Conservation (phyloP, 768 basidiomycete genomes). For the Suillus subluteus region DNA sequence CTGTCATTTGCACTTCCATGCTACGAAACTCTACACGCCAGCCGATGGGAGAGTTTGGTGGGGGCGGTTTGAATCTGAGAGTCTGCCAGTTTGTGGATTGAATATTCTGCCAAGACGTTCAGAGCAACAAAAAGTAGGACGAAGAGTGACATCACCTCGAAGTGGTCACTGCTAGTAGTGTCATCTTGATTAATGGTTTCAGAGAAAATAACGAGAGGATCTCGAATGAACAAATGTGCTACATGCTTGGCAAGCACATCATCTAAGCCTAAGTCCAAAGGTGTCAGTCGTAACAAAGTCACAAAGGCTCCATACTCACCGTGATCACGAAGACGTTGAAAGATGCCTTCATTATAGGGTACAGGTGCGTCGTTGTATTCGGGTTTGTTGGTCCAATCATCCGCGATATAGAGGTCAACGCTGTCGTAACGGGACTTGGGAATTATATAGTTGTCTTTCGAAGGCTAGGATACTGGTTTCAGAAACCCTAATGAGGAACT, state of each 20-base stretch:
- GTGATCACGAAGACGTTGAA: conserved; percentile 70
- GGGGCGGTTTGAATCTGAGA: conserved; percentile 96
- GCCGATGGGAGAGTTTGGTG: conserved; percentile 88
- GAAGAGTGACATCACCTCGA: conserved; percentile 64
- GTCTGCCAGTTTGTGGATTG: conserved; percentile 99
- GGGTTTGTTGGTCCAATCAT: conserved; percentile 82
- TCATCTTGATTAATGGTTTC: conserved; percentile 96
- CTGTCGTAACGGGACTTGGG: conserved; percentile 98
- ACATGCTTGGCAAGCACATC: conserved; percentile 87
- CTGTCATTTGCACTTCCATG: conserved; percentile 99
- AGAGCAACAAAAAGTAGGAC: conserved; percentile 4
- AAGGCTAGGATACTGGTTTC: conserved; percentile 55
- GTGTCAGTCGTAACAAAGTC: neutral
- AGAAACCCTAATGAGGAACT: conserved; percentile 11
- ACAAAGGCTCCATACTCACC: conserved; percentile 47
- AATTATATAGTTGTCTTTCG: conserved; percentile 75
- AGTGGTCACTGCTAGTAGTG: conserved; percentile 85
- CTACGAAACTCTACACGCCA: conserved; percentile 99
- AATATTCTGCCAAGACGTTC: conserved; percentile 65
- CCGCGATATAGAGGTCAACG: conserved; percentile 91
- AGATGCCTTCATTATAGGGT: conserved; percentile 78
- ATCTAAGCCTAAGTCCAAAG: conserved; percentile 68
- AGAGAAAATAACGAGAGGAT: conserved; percentile 93
- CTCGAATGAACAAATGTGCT: conserved; percentile 95
- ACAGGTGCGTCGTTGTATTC: conserved; percentile 91